Base-by-base conservation (phyloP, 75 land plant species). In the Sequoia sempervirens region DNA sequence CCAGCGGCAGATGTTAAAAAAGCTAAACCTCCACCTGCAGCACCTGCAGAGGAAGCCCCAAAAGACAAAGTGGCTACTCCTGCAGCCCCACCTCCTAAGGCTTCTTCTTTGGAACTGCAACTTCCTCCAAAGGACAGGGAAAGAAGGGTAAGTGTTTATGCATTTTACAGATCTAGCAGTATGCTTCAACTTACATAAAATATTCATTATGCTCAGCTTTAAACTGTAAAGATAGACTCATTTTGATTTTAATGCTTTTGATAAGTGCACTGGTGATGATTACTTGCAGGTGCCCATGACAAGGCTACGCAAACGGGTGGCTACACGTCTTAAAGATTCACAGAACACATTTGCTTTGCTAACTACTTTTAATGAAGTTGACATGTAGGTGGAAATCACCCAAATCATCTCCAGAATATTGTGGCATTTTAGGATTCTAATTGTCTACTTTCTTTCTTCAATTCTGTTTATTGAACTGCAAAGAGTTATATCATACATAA, bases 291-390 rank as follows among this genome's bases (percentile, higher is more conserved):
- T 94, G 80, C 92, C 96, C 52, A 97, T 97, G 98, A 95, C 99
- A 82, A 92, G 99, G 78, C 88, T 97, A n/a, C 86, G 99, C 54
- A 97, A 96, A 81, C 84, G 99, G 17, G 95, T 97, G 87, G 98
- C 99, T 37, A 89, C 99, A 7, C 88, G 99, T 30, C 87, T 97
- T 92, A 97, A 97, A 80, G 99, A 97, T 85, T 92, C 99, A 70
- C 99, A 97, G 80, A 97, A 97, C 82, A 97, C 99, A 46, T 97
- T 93, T 90, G 98, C 99, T 52, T 53, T 97, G 92, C 85, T 97
- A 46, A 97, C 99, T 11, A 97, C 99, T 79, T 97, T 96, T 86
- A 97, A 97, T 88, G 99, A 97, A 87, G 92, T 97, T 85, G 99
- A 97, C 87, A 97, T 96, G 99, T 97, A 90, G 37, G 95, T 82